A percentile compares a stretch with the other conserved stretches of the same genome.
Conservation (phyloP, 176 grass and related monocot species). For the Juncus effusus region DNA sequence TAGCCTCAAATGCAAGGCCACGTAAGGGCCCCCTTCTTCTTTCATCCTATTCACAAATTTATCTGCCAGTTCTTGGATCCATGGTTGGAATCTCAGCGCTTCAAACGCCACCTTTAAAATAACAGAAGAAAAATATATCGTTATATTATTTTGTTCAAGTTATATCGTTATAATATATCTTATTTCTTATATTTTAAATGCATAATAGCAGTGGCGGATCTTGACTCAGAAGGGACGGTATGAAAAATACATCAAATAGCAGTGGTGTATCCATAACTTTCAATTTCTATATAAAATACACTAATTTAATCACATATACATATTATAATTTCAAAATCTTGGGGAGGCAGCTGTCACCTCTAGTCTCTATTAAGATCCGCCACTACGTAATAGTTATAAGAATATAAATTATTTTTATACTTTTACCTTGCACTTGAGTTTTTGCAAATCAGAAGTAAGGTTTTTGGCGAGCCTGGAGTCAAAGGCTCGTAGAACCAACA, state of each 20-base stretch:
- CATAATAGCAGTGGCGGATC: background rate
- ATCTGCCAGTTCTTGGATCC: constrained; percentile 29
- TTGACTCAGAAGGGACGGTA: background rate
- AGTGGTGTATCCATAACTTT: background rate
- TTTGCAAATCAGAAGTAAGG: constrained; percentile 35
- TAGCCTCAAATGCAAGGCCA: constrained; percentile 39
- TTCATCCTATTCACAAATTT: constrained; percentile 33
- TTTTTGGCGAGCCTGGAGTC: constrained; percentile 41
- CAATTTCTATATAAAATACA: no score
- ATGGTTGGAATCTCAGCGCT: constrained; percentile 34
- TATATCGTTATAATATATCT: no score
- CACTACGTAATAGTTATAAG: background rate
- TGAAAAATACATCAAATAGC: no score
- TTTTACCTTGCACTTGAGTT: constrained; percentile 41
- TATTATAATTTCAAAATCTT: no score
- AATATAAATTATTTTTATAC: background rate
- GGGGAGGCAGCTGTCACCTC: no score
- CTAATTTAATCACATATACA: no score
- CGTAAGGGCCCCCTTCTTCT: constrained; percentile 35
- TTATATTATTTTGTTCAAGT: background rate
- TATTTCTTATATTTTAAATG: no score
- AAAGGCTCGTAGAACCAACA: constrained; percentile 36
- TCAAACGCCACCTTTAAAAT: constrained; percentile 36
- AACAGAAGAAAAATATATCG: no score
- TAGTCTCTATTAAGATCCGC: no score